Percentiles rank a stretch among this genome's conserved stretches.
These are phyloP conservation scores for Pseudotulostoma volvatum DNA, from an alignment of 495 filamentous ascomycete species.

Conservation along the genomic window DNA sequence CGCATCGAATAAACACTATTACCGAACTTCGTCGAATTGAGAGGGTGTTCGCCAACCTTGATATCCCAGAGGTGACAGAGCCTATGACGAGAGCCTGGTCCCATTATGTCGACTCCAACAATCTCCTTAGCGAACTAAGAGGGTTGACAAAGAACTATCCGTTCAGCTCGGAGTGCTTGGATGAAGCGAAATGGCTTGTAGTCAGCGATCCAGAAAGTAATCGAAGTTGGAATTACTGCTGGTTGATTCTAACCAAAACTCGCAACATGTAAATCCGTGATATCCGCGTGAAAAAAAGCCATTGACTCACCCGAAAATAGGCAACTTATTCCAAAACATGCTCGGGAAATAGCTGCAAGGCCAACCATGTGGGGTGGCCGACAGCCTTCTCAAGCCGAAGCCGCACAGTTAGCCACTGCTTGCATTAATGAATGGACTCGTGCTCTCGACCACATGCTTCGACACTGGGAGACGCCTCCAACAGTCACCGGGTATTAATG, in stretches of 20 bases:
- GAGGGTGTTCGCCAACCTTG: constrained; percentile 39
- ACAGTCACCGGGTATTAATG: not conserved
- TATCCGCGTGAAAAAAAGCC: not conserved
- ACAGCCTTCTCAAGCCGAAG: constrained; percentile 35
- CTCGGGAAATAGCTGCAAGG: constrained; percentile 38
- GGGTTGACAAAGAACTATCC: constrained; percentile 55
- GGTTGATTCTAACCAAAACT: constrained; percentile 56
- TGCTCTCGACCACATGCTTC: constrained; percentile 48
- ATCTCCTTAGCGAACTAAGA: constrained; percentile 54
- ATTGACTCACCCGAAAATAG: constrained; percentile 29
- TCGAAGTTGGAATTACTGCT: constrained; percentile 63
- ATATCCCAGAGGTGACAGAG: constrained; percentile 38
- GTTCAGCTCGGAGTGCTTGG: constrained; percentile 49
- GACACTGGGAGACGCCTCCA: constrained; percentile 42
- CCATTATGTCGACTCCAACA: constrained; percentile 58
- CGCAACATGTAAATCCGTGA: constrained; percentile 35
- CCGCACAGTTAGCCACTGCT: constrained; percentile 41
- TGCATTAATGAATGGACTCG: constrained; percentile 52
- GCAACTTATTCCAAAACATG: constrained; percentile 42
- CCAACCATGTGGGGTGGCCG: constrained; percentile 61
- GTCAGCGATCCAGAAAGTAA: constrained; percentile 45
- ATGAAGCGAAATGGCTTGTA: constrained; percentile 51
- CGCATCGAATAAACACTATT: constrained; percentile 54
- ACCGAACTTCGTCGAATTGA: constrained; percentile 63
- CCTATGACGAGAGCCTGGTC: constrained; percentile 59